Percentiles rank a stretch among this genome's conserved stretches.
These are phyloP conservation scores for Phytophthora boehmeriae DNA, from an alignment of 352 stramenopile species.

Conservation along the genomic window DNA sequence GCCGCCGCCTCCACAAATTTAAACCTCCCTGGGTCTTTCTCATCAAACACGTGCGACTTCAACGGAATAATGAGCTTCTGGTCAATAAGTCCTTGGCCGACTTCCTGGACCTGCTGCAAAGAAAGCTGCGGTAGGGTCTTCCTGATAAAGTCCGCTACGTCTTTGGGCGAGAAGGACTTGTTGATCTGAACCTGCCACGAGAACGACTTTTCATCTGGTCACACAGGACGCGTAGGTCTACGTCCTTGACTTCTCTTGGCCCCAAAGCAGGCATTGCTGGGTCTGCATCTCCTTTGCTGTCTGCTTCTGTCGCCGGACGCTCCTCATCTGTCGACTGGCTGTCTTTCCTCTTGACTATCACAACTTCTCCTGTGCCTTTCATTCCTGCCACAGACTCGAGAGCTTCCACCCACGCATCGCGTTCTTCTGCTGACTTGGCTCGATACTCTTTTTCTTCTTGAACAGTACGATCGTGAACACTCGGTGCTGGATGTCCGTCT, in stretches of 20 bases:
- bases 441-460: slow-evolving; percentile 85
- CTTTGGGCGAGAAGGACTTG: slow-evolving; percentile 75
- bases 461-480: slow-evolving; percentile 67
- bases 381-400: slow-evolving; percentile 67
- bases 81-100: slow-evolving; percentile 75
- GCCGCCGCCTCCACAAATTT: slow-evolving; percentile 59
- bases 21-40: slow-evolving; percentile 56
- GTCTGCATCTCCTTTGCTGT: slow-evolving; percentile 17
- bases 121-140: slow-evolving; percentile 48
- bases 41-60: slow-evolving; percentile 81
- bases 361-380: slow-evolving; percentile 33
- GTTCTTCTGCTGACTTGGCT: slow-evolving; percentile 57
- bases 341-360: slow-evolving; percentile 18
- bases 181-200: slow-evolving; percentile 74
- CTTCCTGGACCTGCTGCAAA: slow-evolving; percentile 45
- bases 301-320: slow-evolving; percentile 5
- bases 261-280: background rate
- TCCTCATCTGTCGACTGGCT: slow-evolving; percentile 6
- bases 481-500: slow-evolving; percentile 45
- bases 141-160: slow-evolving; percentile 69
- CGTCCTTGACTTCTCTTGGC: slow-evolving; percentile 39
- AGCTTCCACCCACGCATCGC: slow-evolving; percentile 72
- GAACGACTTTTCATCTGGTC: slow-evolving; percentile 82
- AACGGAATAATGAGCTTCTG: slow-evolving; percentile 72
- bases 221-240: slow-evolving; percentile 65